Conservation (phyloP, 768 basidiomycete species). For the Suillus hirtellus region DNA sequence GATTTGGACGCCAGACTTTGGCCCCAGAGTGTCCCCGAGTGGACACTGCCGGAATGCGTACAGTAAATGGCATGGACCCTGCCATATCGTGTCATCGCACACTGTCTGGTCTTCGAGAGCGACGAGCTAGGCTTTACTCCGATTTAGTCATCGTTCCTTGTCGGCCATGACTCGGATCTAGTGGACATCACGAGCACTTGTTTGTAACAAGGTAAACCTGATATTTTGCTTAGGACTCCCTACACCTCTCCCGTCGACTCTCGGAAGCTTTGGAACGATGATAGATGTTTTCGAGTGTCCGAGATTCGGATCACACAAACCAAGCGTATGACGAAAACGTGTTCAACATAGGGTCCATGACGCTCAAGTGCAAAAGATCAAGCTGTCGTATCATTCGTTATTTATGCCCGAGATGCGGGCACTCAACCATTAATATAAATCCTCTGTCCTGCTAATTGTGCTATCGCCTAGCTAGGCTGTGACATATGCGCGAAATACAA, state of each 20-base stretch:
- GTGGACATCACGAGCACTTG: not conserved
- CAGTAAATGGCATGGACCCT: not conserved
- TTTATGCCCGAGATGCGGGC: not conserved
- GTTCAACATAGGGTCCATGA: too few relatives aligned
- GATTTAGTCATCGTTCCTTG: conserved; percentile 73
- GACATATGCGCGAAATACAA: conserved; percentile 32
- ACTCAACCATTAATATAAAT: not conserved
- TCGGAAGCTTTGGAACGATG: conserved; percentile 66
- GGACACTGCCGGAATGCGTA: not conserved
- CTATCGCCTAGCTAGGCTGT: conserved; percentile 7
- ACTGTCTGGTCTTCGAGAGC: not conserved
- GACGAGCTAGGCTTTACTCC: conserved; percentile 51
- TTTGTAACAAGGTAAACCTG: not conserved
- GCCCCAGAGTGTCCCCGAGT: too few relatives aligned
- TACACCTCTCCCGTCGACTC: conserved; percentile 55
- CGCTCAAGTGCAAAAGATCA: not conserved
- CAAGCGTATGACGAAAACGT: too few relatives aligned
- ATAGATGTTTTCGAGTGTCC: not conserved
- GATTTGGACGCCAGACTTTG: too few relatives aligned
- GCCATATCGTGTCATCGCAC: too few relatives aligned
- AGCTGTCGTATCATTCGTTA: not conserved
- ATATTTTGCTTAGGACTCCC: conserved; percentile 21
- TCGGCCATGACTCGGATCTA: conserved; percentile 60
- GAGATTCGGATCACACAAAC: too few relatives aligned
- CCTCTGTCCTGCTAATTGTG: not conserved